These are phyloP conservation scores for Dactylis glomerata DNA, from an alignment of 176 grass and related monocot species.

Conservation along the genomic window DNA sequence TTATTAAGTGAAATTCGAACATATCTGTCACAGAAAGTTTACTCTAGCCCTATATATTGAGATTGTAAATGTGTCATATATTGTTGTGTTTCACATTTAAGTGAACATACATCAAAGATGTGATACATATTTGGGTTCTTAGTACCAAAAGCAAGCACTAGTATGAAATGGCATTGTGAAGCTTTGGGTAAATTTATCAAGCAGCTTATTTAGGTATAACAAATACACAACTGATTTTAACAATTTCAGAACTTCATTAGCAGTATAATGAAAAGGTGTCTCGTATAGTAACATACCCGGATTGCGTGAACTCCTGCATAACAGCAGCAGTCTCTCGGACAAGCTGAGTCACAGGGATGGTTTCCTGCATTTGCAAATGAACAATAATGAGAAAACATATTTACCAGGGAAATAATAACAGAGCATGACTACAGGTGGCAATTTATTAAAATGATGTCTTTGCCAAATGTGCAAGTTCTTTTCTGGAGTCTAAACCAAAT, in stretches of 20 bases:
- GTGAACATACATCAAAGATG: not conserved
- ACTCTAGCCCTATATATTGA: not conserved
- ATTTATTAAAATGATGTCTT: not conserved
- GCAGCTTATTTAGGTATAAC: not conserved
- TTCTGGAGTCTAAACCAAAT: not conserved
- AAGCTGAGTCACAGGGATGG: slow-evolving; percentile 93
- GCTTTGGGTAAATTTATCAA: not conserved
- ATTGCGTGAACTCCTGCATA: slow-evolving; percentile 99
- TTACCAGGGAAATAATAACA: not conserved
- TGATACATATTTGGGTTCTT: not conserved
- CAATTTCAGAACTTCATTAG: not conserved
- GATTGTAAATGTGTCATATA: not conserved
- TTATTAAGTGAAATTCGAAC: not conserved
- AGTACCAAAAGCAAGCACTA: not conserved
- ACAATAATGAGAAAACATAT: slow-evolving; percentile 15
- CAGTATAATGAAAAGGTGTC: not conserved
- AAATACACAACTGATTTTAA: not conserved
- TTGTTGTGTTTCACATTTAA: not conserved
- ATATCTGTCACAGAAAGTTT: not conserved
- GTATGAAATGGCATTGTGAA: not conserved
- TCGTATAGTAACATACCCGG: slow-evolving; percentile 54
- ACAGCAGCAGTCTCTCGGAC: slow-evolving; percentile 96
- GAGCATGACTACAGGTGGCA: not conserved
- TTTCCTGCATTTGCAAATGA: slow-evolving; percentile 50
- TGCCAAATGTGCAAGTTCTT: not conserved